Percentiles rank a stretch among this genome's conserved stretches.
Conservation (phyloP, 1,284 basidiomycete species). For the Coniferiporia weirii region DNA sequence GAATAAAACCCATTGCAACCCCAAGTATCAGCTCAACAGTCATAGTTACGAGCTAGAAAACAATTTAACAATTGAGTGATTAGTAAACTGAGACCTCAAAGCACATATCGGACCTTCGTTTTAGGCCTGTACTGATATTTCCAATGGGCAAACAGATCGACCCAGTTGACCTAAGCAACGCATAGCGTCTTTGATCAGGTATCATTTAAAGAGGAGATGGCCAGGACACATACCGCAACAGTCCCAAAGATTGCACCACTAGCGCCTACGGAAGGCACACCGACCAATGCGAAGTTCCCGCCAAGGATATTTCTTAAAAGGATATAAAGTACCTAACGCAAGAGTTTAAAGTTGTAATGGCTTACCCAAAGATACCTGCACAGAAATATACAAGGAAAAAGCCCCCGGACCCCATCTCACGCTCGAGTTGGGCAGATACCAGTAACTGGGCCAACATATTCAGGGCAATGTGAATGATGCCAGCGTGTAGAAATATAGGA, state of each 20-base stretch:
- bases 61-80: background rate
- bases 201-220: background rate
- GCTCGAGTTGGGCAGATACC: conserved; percentile 77
- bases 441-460: conserved; percentile 89
- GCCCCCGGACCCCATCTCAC: conserved; percentile 80
- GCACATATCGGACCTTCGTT: conserved; percentile 49
- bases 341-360: conserved; percentile 6
- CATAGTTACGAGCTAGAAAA: conserved; percentile 68
- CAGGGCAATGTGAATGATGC: conserved; percentile 80
- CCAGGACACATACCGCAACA: conserved; percentile 55
- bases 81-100: background rate
- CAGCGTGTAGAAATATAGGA: conserved; percentile 89
- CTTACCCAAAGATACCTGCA: conserved; percentile 85
- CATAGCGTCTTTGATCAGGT: conserved; percentile 3
- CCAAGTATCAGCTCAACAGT: conserved; percentile 81
- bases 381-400: conserved; percentile 84
- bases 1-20: conserved; percentile 82
- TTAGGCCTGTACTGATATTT: conserved; percentile 77
- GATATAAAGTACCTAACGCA: conserved; percentile 11
- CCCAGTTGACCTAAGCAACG: conserved; percentile 56
- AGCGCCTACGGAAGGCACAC: conserved; percentile 89
- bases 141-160: conserved; percentile 93
- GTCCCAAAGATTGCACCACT: conserved; percentile 93
- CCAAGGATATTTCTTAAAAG: conserved; percentile 70
- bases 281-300: conserved; percentile 87